Percentiles rank a stretch among this genome's conserved stretches.
phyloP scores from a whole-genome alignment of 768 basidiomycete species.

The Lyophyllum semitale region DNA sequence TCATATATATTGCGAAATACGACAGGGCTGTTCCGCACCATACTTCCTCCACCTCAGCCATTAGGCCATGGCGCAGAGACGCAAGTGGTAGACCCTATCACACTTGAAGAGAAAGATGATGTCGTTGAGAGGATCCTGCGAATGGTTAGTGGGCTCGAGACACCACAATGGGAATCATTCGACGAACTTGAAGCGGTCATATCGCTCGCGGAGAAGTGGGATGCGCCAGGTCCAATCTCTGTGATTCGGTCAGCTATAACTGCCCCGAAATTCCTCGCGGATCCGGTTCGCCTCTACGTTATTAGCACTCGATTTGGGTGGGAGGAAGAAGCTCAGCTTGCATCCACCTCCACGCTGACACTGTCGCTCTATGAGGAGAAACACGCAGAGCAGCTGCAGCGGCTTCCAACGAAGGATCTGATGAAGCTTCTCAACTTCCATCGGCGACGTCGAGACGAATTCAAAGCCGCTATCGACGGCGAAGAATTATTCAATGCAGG shows the following conservation, averaged over 20 bases:
- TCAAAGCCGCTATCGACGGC: constrained; percentile 37
- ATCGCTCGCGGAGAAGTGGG: constrained; percentile 46
- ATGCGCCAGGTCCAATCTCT: constrained; percentile 44
- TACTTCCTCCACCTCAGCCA: constrained; percentile 20
- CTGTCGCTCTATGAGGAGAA: constrained; percentile 39
- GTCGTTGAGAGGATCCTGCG: constrained; percentile 39
- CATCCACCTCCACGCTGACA: constrained; percentile 41
- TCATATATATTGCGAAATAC: constrained; percentile 39
- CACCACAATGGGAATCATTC: constrained; percentile 39
- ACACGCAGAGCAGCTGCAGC: constrained; percentile 30
- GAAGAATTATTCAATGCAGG: constrained; percentile 36
- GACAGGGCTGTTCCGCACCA: constrained; percentile 45
- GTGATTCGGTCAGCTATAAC: constrained; percentile 42
- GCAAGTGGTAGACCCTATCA: constrained; percentile 15
- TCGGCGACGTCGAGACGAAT: constrained; percentile 36
- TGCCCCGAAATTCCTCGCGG: constrained; percentile 39
- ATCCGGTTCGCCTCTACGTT: constrained; percentile 50
- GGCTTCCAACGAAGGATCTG: constrained; percentile 34
- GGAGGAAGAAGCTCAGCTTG: constrained; percentile 43
- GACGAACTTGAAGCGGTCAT: constrained; percentile 41
- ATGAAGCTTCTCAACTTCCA: constrained; percentile 43
- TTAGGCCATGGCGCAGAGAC: not conserved
- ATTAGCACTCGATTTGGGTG: constrained; percentile 46
- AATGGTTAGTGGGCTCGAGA: constrained; percentile 42
- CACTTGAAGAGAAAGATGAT: constrained; percentile 34